Base-by-base conservation (phyloP, 106 monocot genomes). In the Dendrobium officinale region DNA sequence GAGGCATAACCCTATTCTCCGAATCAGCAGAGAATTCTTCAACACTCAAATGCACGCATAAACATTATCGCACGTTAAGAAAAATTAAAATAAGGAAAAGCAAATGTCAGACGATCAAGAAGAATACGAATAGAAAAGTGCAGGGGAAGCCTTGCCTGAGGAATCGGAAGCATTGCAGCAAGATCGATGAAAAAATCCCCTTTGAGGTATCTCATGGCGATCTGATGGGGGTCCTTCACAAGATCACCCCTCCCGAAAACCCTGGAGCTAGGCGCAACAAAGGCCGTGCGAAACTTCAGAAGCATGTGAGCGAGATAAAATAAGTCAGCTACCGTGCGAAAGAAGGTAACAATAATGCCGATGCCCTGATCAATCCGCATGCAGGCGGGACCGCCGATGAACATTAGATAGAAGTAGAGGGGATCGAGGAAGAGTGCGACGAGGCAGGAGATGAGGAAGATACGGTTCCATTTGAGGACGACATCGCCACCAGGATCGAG, bases 371-470 rank as follows among this genome's bases (percentile, higher is more conserved):
- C 92, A 68, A 93, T 85, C 13, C 16, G 19, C 81, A 98, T 85
- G 88, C 94, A 98, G 61, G 84, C 85, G 56, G 82, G 82, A 29
- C 88, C 91, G 56, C 89, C 89, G 78, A 86, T 82, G 73, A 78
- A 88, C 59, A 88, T 86, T 64, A 92, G 67, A 83, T 92, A 98
- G 88, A 98, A 95, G 80, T 89, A 89, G 73, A 98, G 56, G 6
- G 98, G 98, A 67, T 98, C 98, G 78, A 92, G 79, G 92, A 95
- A 98, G 74, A 98, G 91, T 0, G 91, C 92, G 56, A 84, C 77
- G 78, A 92, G 86, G 81, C 92, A 98, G 61, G 85, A 75, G 49
- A 92, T 59, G 55, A 98, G 92, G 86, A 96, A 96, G 41, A 96
- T 72, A 55, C 87, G 93, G 83, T 96, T 90, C 96, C 96, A 96